Base-by-base conservation (phyloP, 129 eudicot species). In the Deinandra increscens region DNA sequence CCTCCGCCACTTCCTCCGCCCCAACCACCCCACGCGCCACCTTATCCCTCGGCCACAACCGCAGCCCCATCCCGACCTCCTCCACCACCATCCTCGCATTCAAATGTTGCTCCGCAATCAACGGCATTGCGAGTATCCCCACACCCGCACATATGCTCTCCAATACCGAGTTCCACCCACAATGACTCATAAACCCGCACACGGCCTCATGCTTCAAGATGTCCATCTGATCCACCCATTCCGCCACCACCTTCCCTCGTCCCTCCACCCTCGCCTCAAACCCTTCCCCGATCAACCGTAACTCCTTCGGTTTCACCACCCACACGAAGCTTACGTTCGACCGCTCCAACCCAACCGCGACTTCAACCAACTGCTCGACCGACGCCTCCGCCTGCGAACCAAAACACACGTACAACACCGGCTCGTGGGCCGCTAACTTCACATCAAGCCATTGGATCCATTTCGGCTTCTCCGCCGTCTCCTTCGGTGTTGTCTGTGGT, bases 151-250 rank as follows among this genome's bases (percentile, higher is more conserved):
- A 84, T 9, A 84, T 68, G 58, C 90, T 82, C 75, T 87, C 89
- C 20, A 68, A 23, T 61, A 81, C 56, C 2, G 87, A 87, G 82
- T 84, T 87, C 90, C 91, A 87, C 48, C 95, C 95, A 37, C 95
- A 85, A 34, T 88, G 95, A 66, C 83, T 88, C 68, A 83, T 10
- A 73, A 85, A 85, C 50, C 91, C 91, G 6, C 46, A 14, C 13
- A 88, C 82, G 1, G 43, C 66, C 36, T 75, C 65, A 14, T 88
- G 95, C 9, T 42, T 45, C 9, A 85, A 71, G 1, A 85, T 64
- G 53, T 65, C 73, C 66, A 74, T 58, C 37, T 88, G 95, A 8
- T 80, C 83, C 13, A 85, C 84, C 95, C 95, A 88, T 26, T 63
- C 85, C n/a, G n/a, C 70, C 66, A 87, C 87, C 9, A 87, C 48